These are phyloP conservation scores for Diaporthe destruens DNA, from an alignment of 2,329 filamentous ascomycete species.

Conservation along the genomic window DNA sequence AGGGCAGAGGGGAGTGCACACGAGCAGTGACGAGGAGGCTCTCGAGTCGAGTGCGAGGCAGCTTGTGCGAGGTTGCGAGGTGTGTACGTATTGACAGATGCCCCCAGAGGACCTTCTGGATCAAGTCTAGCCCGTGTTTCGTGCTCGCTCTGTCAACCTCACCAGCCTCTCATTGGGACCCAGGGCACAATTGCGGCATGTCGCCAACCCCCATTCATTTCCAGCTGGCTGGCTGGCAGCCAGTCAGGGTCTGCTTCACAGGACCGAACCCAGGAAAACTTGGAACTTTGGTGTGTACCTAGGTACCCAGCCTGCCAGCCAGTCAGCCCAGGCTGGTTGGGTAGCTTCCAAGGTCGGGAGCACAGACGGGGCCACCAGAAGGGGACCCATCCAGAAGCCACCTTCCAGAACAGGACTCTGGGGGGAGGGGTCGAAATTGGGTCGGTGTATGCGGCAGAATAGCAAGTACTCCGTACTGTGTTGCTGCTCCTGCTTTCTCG, in stretches of 20 bases:
- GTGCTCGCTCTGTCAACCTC: background rate
- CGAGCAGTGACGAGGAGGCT: no score
- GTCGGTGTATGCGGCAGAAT: background rate
- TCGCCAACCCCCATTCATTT: constrained; percentile 11
- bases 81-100: background rate
- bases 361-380: constrained; percentile 9
- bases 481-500: no score
- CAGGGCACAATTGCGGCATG: background rate
- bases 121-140: constrained; percentile 11
- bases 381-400: constrained; percentile 15
- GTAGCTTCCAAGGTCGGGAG: no score
- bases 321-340: no score
- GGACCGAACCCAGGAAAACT: background rate
- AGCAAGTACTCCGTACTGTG: no score
- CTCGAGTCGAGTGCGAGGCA: background rate
- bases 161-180: background rate
- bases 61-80: background rate
- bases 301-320: no score
- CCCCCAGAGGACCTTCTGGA: constrained; percentile 8
- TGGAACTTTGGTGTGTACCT: no score
- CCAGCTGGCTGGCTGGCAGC: background rate
- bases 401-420: constrained; percentile 25
- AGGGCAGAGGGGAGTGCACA: no score
- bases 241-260: constrained; percentile 2
- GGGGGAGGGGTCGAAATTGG: background rate